Percentiles rank a stretch among this genome's conserved stretches.
Evolutionary conservation across 2,329 filamentous ascomycete genomes (phyloP).

Genomic region (Aureobasidium sp.): DNA sequence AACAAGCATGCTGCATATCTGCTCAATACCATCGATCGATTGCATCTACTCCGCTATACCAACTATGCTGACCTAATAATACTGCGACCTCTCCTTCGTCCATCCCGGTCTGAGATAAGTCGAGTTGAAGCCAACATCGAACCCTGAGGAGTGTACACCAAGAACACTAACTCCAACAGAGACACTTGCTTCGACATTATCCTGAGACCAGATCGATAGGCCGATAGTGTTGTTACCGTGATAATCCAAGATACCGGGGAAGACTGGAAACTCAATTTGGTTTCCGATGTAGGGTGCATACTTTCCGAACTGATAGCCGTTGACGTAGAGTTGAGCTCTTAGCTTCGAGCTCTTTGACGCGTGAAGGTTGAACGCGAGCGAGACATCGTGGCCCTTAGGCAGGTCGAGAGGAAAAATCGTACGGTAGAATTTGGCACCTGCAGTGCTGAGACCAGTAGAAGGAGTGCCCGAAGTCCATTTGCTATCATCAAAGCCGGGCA

Average conservation of each 20-base stretch:
- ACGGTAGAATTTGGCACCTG: constrained; percentile 64
- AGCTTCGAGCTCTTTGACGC: constrained; percentile 51
- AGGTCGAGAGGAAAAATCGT: constrained; percentile 58
- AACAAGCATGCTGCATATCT: too few relatives aligned
- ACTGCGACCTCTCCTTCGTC: constrained; percentile 43
- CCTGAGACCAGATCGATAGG: constrained; percentile 68
- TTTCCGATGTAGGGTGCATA: constrained; percentile 68
- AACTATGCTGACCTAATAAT: constrained; percentile 26
- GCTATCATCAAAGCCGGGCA: constrained; percentile 57
- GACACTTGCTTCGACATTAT: constrained; percentile 54
- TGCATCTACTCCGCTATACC: background rate
- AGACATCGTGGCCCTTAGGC: constrained; percentile 59
- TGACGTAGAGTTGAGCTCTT: constrained; percentile 67
- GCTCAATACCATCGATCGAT: background rate
- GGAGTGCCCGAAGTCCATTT: constrained; percentile 47
- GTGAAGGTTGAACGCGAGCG: constrained; percentile 61
- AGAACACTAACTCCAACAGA: constrained; percentile 52
- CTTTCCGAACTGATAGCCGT: constrained; percentile 67
- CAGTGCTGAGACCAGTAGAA: constrained; percentile 36
- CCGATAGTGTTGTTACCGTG: constrained; percentile 64
- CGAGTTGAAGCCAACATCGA: constrained; percentile 32
- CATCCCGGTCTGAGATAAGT: constrained; percentile 57
- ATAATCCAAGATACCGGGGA: constrained; percentile 65
- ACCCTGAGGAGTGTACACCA: constrained; percentile 57
- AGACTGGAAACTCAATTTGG: constrained; percentile 68